Evolutionary conservation across 371 early-diverging fungal species (phyloP).

Genomic region (Saksenaea vasiformis): DNA sequence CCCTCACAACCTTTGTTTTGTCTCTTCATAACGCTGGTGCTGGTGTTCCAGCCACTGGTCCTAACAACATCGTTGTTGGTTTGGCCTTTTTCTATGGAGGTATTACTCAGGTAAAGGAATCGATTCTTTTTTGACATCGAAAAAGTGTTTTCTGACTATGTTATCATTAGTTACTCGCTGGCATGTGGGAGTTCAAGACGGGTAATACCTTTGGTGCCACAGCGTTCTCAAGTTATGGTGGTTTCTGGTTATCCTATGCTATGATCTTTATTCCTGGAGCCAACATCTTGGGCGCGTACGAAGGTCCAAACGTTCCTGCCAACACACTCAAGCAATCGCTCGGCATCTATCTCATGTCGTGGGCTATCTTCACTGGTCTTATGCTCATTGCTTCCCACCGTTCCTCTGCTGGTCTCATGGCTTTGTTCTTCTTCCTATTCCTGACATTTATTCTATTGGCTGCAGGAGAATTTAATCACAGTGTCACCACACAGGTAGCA

Average conservation of each 20-base stretch:
- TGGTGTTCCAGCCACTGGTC: slow-evolving; percentile 56
- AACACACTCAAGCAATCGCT: slow-evolving; percentile 51
- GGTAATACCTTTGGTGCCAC: slow-evolving; percentile 84
- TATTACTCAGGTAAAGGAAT: slow-evolving; percentile 54
- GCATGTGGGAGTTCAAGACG: slow-evolving; percentile 34
- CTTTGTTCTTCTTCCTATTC: slow-evolving; percentile 59
- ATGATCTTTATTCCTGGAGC: slow-evolving; percentile 60
- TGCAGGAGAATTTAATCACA: slow-evolving; percentile 29
- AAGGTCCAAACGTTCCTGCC: slow-evolving; percentile 28
- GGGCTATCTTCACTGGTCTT: slow-evolving; percentile 64
- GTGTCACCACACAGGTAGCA: slow-evolving; percentile 17
- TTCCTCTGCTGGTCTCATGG: slow-evolving; percentile 51
- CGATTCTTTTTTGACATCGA: not conserved
- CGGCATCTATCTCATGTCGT: slow-evolving; percentile 62
- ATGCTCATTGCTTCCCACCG: slow-evolving; percentile 62
- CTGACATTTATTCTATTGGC: slow-evolving; percentile 57
- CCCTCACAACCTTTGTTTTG: slow-evolving; percentile 72
- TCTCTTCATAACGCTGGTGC: slow-evolving; percentile 67
- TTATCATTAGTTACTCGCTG: slow-evolving; percentile 56
- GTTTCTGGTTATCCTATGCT: slow-evolving; percentile 76
- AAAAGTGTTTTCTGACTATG: not conserved
- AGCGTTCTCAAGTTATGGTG: slow-evolving; percentile 77
- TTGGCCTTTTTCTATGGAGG: slow-evolving; percentile 78
- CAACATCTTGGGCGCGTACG: slow-evolving; percentile 45
- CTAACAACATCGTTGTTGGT: slow-evolving; percentile 57